Evolutionary conservation across 805 yeast species (phyloP).

Genomic region (Candida lessepsii): DNA sequence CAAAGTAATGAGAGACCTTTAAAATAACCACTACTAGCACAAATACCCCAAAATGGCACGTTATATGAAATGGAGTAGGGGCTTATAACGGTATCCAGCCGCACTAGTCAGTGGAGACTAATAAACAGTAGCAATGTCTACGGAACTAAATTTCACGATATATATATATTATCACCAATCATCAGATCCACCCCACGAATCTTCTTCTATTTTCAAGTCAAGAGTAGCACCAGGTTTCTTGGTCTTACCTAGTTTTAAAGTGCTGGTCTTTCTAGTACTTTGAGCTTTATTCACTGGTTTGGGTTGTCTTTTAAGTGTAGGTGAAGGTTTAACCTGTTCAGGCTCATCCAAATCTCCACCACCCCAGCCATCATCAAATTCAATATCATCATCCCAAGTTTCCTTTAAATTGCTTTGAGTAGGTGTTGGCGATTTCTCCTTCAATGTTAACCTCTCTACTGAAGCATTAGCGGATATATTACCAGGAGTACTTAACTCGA

Average conservation of each 20-base stretch:
- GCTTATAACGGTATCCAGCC: too few relatives aligned
- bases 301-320: background rate
- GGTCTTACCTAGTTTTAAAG: conserved; percentile 24
- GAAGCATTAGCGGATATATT: background rate
- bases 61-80: too few relatives aligned
- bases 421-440: conserved; percentile 1
- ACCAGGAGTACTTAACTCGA: conserved; percentile 2
- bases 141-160: background rate
- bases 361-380: conserved; percentile 35
- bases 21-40: too few relatives aligned
- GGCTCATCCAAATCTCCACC: conserved; percentile 10
- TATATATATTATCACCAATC: conserved; percentile 17
- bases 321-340: background rate
- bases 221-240: conserved; percentile 22
- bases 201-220: conserved; percentile 25
- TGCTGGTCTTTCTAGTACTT: conserved; percentile 16
- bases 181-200: conserved; percentile 28
- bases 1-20: too few relatives aligned
- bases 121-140: background rate
- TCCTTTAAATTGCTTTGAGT: background rate
- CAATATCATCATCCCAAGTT: conserved; percentile 20
- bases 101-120: too few relatives aligned
- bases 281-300: background rate
- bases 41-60: too few relatives aligned
- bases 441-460: conserved; percentile 2